phyloP scores from a whole-genome alignment of 163 green algal species.

The Volvox carteri region DNA sequence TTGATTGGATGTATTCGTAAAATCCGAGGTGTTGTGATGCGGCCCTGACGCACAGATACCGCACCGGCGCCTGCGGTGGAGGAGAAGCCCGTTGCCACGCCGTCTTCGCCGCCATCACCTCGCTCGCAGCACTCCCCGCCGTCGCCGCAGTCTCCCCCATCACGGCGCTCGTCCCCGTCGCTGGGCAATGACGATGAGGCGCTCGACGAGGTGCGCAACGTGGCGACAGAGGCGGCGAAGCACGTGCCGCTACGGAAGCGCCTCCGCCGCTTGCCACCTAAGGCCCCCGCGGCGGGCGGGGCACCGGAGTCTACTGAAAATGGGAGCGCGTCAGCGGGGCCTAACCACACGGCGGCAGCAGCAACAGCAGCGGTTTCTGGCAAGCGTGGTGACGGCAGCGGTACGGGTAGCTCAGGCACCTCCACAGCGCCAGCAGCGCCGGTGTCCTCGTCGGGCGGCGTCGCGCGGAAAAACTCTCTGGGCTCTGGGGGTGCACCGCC shows the following conservation, averaged over 20 bases:
- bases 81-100: slow-evolving; percentile 34
- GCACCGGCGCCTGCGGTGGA: neutral
- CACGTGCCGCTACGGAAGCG: slow-evolving; percentile 52
- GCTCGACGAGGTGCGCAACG: slow-evolving; percentile 11
- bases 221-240: slow-evolving; percentile 49
- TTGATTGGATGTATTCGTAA: no score
- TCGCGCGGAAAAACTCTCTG: slow-evolving; percentile 23
- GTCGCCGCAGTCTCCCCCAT: slow-evolving; percentile 23
- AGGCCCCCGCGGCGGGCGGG: neutral
- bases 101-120: slow-evolving; percentile 45
- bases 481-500: slow-evolving; percentile 3
- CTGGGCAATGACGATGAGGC: slow-evolving; percentile 37
- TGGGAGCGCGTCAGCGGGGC: neutral
- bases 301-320: neutral
- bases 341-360: neutral
- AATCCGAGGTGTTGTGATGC: no score
- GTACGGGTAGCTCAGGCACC: neutral
- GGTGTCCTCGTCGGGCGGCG: neutral
- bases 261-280: slow-evolving; percentile 8
- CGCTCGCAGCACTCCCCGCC: slow-evolving; percentile 39
- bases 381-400: neutral
- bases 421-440: neutral
- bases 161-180: neutral
- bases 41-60: slow-evolving; percentile 3
- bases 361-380: slow-evolving; percentile 2